Conservation (phyloP, 2,329 filamentous ascomycete species). For the Fusarium gaditjirri region DNA sequence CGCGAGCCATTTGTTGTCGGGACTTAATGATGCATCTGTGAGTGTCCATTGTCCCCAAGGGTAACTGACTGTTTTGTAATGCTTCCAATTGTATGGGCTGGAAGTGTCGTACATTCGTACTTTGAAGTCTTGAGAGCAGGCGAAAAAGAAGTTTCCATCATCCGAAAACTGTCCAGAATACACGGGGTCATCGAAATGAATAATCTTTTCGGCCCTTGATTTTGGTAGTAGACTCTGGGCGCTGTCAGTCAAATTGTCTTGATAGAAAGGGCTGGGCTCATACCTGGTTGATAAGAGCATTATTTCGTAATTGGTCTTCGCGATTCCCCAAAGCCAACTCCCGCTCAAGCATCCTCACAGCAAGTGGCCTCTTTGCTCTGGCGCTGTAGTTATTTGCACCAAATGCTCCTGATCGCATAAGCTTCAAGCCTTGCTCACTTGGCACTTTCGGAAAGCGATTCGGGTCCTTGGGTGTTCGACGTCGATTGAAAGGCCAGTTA, state of each 20-base stretch:
- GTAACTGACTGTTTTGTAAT: slow-evolving; percentile 90
- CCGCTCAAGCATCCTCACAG: slow-evolving; percentile 79
- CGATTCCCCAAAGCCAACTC: slow-evolving; percentile 79
- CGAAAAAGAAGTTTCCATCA: slow-evolving; percentile 97
- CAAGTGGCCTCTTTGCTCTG: slow-evolving; percentile 68
- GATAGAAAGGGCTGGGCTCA: slow-evolving; percentile 16
- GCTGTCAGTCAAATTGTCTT: slow-evolving; percentile 8
- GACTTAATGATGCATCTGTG: slow-evolving; percentile 90
- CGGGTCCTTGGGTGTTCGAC: slow-evolving; percentile 56
- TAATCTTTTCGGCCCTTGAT: slow-evolving; percentile 82
- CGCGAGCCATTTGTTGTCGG: slow-evolving; percentile 90
- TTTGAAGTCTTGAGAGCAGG: slow-evolving; percentile 89
- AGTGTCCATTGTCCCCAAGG: slow-evolving; percentile 94
- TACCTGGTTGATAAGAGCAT: slow-evolving; percentile 75
- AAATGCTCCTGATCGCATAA: slow-evolving; percentile 87
- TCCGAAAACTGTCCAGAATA: slow-evolving; percentile 98
- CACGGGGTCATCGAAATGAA: slow-evolving; percentile 86
- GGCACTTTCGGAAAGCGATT: slow-evolving; percentile 84
- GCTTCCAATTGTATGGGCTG: slow-evolving; percentile 93
- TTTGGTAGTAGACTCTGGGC: slow-evolving; percentile 78
- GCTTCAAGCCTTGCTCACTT: slow-evolving; percentile 76
- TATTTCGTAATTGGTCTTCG: slow-evolving; percentile 68
- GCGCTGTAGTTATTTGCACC: slow-evolving; percentile 71
- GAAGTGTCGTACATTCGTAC: slow-evolving; percentile 98
- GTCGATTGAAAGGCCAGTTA: slow-evolving; percentile 59